Evolutionary conservation across 2,329 filamentous ascomycete genomes (phyloP).

Genomic region (Escovopsis weberi): DNA sequence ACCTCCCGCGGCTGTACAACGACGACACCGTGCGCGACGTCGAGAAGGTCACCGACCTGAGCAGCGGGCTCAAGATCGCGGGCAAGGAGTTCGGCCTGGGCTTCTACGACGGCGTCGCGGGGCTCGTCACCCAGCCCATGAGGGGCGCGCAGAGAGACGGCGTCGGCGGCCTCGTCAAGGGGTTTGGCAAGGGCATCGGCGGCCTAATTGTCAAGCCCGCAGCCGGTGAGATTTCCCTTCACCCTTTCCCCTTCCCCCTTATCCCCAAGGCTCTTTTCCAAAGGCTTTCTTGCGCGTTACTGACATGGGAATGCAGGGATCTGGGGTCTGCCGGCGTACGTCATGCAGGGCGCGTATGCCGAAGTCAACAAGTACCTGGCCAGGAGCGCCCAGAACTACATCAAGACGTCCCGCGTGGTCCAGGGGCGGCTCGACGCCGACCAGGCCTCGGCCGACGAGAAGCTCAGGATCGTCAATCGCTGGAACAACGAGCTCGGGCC

Average conservation of each 20-base stretch:
- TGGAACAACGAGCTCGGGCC: slow-evolving; percentile 47
- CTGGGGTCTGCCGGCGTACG: slow-evolving; percentile 63
- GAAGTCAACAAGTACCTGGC: slow-evolving; percentile 59
- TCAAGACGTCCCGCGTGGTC: slow-evolving; percentile 59
- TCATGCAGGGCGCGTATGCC: slow-evolving; percentile 69
- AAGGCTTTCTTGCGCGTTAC: no score
- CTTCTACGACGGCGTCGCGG: slow-evolving; percentile 68
- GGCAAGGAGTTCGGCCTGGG: slow-evolving; percentile 66
- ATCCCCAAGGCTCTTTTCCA: no score
- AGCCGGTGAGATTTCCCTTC: slow-evolving; percentile 40
- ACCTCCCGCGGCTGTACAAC: slow-evolving; percentile 72
- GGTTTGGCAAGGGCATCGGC: slow-evolving; percentile 69
- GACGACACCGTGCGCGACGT: slow-evolving; percentile 67
- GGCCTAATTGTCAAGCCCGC: slow-evolving; percentile 72
- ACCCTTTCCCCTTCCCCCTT: no score
- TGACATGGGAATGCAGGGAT: slow-evolving; percentile 27
- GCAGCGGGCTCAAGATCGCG: slow-evolving; percentile 62
- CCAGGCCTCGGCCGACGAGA: slow-evolving; percentile 40
- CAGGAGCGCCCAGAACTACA: slow-evolving; percentile 61
- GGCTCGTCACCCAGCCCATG: slow-evolving; percentile 64
- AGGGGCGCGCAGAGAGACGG: slow-evolving; percentile 39
- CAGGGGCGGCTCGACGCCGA: slow-evolving; percentile 58
- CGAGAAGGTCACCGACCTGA: slow-evolving; percentile 64
- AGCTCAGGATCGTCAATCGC: slow-evolving; percentile 44
- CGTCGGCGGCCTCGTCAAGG: slow-evolving; percentile 53